A percentile compares a stretch with the other conserved stretches of the same genome.
Evolutionary conservation across 345 rosid genomes (phyloP).

Genomic region (Linum tenue): DNA sequence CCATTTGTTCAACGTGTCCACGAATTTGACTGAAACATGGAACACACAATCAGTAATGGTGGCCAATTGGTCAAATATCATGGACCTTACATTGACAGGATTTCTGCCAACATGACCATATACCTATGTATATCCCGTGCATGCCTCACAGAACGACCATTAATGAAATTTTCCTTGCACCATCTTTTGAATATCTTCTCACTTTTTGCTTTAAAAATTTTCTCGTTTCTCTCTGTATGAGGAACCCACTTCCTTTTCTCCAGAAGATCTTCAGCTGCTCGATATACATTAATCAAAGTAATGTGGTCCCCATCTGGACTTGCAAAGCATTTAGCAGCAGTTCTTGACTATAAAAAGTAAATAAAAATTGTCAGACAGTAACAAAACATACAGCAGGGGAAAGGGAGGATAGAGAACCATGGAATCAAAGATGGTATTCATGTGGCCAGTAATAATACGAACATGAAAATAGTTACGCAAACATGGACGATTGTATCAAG

Average conservation of each 20-base stretch:
- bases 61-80: neutral
- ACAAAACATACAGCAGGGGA: neutral
- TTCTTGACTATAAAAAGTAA: slow-evolving; percentile 50
- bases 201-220: slow-evolving; percentile 11
- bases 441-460: neutral
- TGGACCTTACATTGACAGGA: neutral
- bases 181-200: slow-evolving; percentile 64
- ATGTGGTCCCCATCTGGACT: slow-evolving; percentile 88
- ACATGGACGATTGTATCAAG: too few species aligned
- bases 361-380: slow-evolving; percentile 3
- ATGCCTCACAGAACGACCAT: slow-evolving; percentile 62
- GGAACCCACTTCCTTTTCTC: slow-evolving; percentile 39
- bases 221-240: slow-evolving; percentile 32
- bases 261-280: slow-evolving; percentile 58
- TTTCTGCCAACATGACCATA: neutral
- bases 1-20: slow-evolving; percentile 66
- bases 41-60: slow-evolving; percentile 5
- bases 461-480: too few species aligned
- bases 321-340: slow-evolving; percentile 63
- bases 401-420: neutral
- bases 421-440: neutral
- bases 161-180: slow-evolving; percentile 81
- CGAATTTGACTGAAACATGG: slow-evolving; percentile 58
- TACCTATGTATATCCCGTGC: slow-evolving; percentile 83
- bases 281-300: slow-evolving; percentile 72